Evolutionary conservation across 805 yeast genomes (phyloP), one percentile per base, ranked within the genome.

Genomic region (Starmerella riodocensis): DNA sequence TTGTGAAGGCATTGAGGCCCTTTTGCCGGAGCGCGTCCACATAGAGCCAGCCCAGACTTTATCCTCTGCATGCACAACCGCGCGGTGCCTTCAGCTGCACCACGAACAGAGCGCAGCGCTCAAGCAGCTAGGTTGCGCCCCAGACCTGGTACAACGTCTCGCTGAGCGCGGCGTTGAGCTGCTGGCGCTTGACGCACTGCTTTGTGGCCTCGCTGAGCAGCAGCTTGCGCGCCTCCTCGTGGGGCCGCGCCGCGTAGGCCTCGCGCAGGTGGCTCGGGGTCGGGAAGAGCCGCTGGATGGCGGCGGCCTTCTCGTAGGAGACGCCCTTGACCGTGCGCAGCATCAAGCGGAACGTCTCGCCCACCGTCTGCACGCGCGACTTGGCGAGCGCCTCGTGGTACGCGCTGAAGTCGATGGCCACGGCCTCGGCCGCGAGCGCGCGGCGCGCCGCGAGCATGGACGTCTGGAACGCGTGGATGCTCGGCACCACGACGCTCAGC

Each of bases 301-400:
- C 73, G 8, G 74, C 54, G 0, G 98, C 98, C 54, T 81, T 84
- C 46, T 88, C 96, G 23, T 82, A 60, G 0, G 94, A 74, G 1
- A 91, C 66, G 0, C 97, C 98, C 44, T 72, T 69, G 2, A 80
- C 69, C 3, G 85, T 71, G 78, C 85, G 73, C 18, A 91, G 66
- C 77, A 84, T 74, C 32, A 71, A 65, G 2, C 84, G 61, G 50
- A 75, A 88, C 51, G 83, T 61, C 46, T 88, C 95, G 33, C 73
- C 74, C 0, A 83, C 73, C 0, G 94, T 80, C 52, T 70, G 64
- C 64, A 77, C 62, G 20, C 71, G 72, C 2, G 79, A 66, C 54
- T 91, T 91, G 3, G 78, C 72, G 57, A 91, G 59, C 24, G 77
- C 66, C 4, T 69, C 70, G 50, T 77, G 79, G 55, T 83, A 86